Base-by-base conservation (phyloP, 2,329 filamentous ascomycete genomes). In the Phaeosphaeria sp. region DNA sequence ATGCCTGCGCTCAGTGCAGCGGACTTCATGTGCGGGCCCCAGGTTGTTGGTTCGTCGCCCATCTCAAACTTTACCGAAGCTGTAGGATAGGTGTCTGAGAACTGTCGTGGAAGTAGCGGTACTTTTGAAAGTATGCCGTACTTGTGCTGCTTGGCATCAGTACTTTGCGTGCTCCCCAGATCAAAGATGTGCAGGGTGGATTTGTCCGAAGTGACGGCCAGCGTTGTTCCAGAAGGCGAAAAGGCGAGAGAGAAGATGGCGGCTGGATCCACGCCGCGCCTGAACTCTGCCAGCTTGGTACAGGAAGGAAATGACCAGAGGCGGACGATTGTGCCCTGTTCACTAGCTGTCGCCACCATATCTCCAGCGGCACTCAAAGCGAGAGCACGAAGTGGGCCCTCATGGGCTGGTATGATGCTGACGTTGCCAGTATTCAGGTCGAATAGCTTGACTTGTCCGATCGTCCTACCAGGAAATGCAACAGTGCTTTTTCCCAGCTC, bases 161-260 rank as follows among this genome's bases (percentile, higher is more conserved):
- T 30, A 39, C 51, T 36, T 9, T 60, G 47, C 5, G 61, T 36
- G 6, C 47, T 52, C 2, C 56, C 54, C 11, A 97, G 84, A 71
- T 98, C 93, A 73, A 97, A 99, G 39, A 99, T 85, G 77, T 99
- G 95, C 11, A 99, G 83, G 0, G 93, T 99, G 6, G 92, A 93
- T 79, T 98, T 99, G 82, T 99, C 95, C 1, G 93, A 97, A 0
- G 94, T 98, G 60, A 93, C 94, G 23, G 95, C 95, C 11, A 98
- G 84, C 72, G 93, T 85, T 44, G 84, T 86, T 51, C 90, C 91
- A 0, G 89, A 89, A 0, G 93, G 93, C 20, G 91, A 96, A 75
- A 99, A 95, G 11, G 90, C 89, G 11, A 99, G 83, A 1, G 91
- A 94, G 78, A 91, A 97, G 65, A 98, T 90, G 53, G 88, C 88